Percentiles rank a stretch among this genome's conserved stretches.
phyloP scores from a whole-genome alignment of 2,329 filamentous ascomycete genomes.

The Cercospora sp. region DNA sequence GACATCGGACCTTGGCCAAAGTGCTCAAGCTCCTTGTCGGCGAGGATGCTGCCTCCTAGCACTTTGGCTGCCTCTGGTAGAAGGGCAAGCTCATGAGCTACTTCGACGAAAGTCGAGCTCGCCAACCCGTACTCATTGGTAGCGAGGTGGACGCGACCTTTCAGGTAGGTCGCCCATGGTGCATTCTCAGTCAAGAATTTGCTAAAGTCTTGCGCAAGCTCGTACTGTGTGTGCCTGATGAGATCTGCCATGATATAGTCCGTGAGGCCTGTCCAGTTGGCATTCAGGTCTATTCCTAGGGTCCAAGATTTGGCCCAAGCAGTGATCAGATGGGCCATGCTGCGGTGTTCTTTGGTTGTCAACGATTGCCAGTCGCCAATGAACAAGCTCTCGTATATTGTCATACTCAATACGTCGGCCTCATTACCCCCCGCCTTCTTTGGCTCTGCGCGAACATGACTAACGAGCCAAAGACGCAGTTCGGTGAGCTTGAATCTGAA shows the following conservation, averaged over 20 bases:
- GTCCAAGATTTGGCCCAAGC: constrained; percentile 51
- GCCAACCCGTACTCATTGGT: constrained; percentile 73
- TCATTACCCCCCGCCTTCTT: constrained; percentile 14
- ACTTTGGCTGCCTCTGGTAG: constrained; percentile 26
- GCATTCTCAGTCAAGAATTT: constrained; percentile 54
- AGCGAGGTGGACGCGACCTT: constrained; percentile 74
- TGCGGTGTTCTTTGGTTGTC: constrained; percentile 21
- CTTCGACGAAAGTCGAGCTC: constrained; percentile 74
- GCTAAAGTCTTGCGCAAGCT: constrained; percentile 64
- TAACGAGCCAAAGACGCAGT: constrained; percentile 67
- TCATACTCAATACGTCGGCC: constrained; percentile 27
- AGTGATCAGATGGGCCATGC: constrained; percentile 41
- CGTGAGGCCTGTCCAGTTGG: constrained; percentile 43
- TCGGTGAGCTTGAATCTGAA: constrained; percentile 71
- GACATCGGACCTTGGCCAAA: constrained; percentile 73
- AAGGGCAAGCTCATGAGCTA: constrained; percentile 47
- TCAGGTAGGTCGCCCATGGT: constrained; percentile 71
- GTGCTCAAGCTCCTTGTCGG: constrained; percentile 69
- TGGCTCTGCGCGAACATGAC: constrained; percentile 48
- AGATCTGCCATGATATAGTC: constrained; percentile 47
- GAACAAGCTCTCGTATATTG: constrained; percentile 44
- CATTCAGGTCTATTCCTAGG: constrained; percentile 41
- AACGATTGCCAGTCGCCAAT: constrained; percentile 43
- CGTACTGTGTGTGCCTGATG: constrained; percentile 45
- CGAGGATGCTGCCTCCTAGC: constrained; percentile 56